Percentiles rank a stretch among this genome's conserved stretches.
phyloP scores from a whole-genome alignment of 2,329 filamentous ascomycete genomes.

The Cladosporium sp. region DNA sequence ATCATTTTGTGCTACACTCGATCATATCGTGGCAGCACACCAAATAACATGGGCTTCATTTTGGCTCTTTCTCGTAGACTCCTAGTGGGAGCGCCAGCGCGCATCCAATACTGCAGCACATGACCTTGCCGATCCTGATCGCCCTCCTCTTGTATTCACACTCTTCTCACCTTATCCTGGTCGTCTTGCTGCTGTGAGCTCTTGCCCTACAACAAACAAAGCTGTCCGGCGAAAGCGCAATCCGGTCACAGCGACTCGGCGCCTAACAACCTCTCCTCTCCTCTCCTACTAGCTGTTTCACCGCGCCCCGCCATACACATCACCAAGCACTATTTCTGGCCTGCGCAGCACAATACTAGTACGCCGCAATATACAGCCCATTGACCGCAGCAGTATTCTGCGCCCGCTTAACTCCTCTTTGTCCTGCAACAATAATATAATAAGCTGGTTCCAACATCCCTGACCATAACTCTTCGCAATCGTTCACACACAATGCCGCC shows the following conservation, averaged over 20 bases:
- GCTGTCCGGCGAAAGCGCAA: not conserved
- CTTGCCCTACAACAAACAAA: not conserved
- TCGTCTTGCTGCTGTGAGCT: not conserved
- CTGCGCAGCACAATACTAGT: not conserved
- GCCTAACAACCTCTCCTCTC: too few relatives aligned
- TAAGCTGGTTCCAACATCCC: not conserved
- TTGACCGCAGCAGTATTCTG: not conserved
- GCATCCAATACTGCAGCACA: not conserved
- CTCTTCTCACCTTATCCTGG: not conserved
- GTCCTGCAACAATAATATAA: not conserved
- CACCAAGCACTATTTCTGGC: not conserved
- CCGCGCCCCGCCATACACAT: conserved; percentile 1
- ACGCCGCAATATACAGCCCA: not conserved
- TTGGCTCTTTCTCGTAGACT: not conserved
- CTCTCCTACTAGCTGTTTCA: conserved; percentile 7
- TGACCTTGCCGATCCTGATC: conserved; percentile 8
- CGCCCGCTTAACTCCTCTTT: not conserved
- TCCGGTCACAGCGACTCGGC: not conserved
- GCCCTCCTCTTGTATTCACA: not conserved
- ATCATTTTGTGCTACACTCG: too few relatives aligned
- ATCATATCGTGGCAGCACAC: too few relatives aligned
- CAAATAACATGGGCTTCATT: too few relatives aligned
- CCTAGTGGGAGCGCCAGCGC: not conserved
- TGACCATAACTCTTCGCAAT: not conserved
- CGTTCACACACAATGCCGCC: conserved; percentile 55